Conservation (phyloP, 768 basidiomycete species). For the Leccinum longicurvipes region DNA sequence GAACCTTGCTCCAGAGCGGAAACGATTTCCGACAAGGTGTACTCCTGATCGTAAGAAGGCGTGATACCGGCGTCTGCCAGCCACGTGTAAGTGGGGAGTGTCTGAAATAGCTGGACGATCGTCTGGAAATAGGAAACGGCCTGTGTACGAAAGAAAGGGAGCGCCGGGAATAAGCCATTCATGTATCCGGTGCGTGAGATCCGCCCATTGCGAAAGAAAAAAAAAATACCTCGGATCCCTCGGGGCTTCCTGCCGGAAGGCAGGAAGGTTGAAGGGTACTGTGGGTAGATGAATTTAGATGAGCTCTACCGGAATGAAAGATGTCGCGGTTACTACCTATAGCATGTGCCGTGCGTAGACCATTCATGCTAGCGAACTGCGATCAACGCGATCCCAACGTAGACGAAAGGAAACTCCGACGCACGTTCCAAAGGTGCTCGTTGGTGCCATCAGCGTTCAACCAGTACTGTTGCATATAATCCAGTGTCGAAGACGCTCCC, state of each 20-base stretch:
- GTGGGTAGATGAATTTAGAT: background rate
- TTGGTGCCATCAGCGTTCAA: slow-evolving; percentile 56
- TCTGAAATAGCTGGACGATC: slow-evolving; percentile 58
- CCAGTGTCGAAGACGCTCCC: slow-evolving; percentile 54
- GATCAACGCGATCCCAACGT: background rate
- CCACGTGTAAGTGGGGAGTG: slow-evolving; percentile 72
- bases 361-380: slow-evolving; percentile 56
- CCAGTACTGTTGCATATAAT: slow-evolving; percentile 65
- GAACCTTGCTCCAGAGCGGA: slow-evolving; percentile 53
- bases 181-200: background rate
- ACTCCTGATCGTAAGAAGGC: slow-evolving; percentile 51
- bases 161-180: background rate
- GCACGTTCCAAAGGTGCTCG: slow-evolving; percentile 70
- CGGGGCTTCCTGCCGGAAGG: slow-evolving; percentile 52
- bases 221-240: slow-evolving; percentile 52
- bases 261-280: slow-evolving; percentile 60
- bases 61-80: slow-evolving; percentile 72
- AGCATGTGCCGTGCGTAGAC: slow-evolving; percentile 61
- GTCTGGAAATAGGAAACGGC: slow-evolving; percentile 63
- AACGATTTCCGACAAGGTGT: slow-evolving; percentile 52
- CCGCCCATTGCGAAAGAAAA: background rate
- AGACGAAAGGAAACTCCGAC: slow-evolving; percentile 8
- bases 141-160: slow-evolving; percentile 26
- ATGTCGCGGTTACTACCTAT: slow-evolving; percentile 15
- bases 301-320: background rate